Evolutionary conservation across 495 filamentous ascomycete genomes (phyloP), one percentile per base, ranked within the genome.

Genomic region (Sabuloglossum arenarium): DNA sequence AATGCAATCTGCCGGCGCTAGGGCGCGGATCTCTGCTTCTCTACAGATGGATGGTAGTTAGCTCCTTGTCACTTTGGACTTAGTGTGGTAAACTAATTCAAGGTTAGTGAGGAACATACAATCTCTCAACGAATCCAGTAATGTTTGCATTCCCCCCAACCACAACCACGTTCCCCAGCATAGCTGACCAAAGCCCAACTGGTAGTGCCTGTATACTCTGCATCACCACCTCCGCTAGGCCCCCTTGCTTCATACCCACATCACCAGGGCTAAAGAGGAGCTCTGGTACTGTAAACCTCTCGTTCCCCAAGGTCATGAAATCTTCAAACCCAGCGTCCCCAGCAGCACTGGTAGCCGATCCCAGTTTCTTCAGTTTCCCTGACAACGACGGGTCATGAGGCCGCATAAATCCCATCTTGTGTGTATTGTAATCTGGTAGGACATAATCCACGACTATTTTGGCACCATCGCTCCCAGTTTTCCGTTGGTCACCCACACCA

Each of bases 271-370:
- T 81, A 65, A 97, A 97, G 19, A 97, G 71, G 24, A 96, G 72
- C 66, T 99, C 91, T 1, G 91, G 89, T 0, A 94, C 85, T 16
- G 78, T 72, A 64, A 99, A 99, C 45, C 91, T 76, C 67, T 99
- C 91, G 63, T 94, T 96, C 2, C 85, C 80, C 23, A 97, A 69
- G 0, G 89, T 87, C 61, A 97, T 66, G 24, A 87, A 77, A 62
- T 96, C 88, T 63, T 97, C 91, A 10, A 70, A 63, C 19, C 71
- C 70, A n/a, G 73, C 66, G 42, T 75, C 71, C 14, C 76, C 72
- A 52, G 68, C 62, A 58, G 71, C 54, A 14, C 30, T 21, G 10
- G 56, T 19, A 10, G 28, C 25, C 6, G 24, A 43, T 23, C 16
- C 55, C 12, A 67, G 59, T 0, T 67, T 62, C 37, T 69, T 66